Evolutionary conservation across 2,329 filamentous ascomycete genomes (phyloP), one percentile per base, ranked within the genome.

Genomic region (Lachnellula cervina): DNA sequence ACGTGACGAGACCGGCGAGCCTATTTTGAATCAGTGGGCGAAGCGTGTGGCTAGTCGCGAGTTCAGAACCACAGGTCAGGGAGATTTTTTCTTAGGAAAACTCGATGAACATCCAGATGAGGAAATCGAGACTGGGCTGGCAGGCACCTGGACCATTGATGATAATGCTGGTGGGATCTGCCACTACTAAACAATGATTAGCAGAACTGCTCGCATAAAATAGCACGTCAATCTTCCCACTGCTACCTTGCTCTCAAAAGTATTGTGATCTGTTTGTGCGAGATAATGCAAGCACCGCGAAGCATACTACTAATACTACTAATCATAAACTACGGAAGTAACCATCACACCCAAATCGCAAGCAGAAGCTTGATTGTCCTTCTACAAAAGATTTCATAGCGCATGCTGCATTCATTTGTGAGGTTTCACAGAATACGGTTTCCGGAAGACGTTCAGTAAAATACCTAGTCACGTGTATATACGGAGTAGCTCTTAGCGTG

Each of bases 1-100:
- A 4, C 81, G 94, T 28, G 92, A 99, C 67, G 94, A 99, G 77
- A 99, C 94, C 0, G 89, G 90, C 16, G 93, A 97, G 71, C 90
- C 91, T 1, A 90, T 92, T 1, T 86, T 97, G 38, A 80, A 83
- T 64, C 74, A 77, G 51, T 87, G 83, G 84, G 79, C 81, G 0
- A 76, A 62, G 56, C 13, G 64, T 8, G 59, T 68, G 5, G 65
- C 67, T 60, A 74, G 16, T 75, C 78, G 61, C 51, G 63, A 66
- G 38, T 57, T 59, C 32, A 60, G 59, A 23, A 57, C 50, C 9
- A 61, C 56, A 35, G 79, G 80, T 2, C 75, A 75, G 58, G 75
- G 75, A 19, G 81, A 85, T 60, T 81, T 84, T 68, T 82, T 84
- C 69, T 64, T 81, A 3, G 79, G 78, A 4, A 83, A 83, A 68